Evolutionary conservation across 352 stramenopile species (phyloP), one percentile per base, ranked within the genome.

Genomic region (Lagenidium giganteum): DNA sequence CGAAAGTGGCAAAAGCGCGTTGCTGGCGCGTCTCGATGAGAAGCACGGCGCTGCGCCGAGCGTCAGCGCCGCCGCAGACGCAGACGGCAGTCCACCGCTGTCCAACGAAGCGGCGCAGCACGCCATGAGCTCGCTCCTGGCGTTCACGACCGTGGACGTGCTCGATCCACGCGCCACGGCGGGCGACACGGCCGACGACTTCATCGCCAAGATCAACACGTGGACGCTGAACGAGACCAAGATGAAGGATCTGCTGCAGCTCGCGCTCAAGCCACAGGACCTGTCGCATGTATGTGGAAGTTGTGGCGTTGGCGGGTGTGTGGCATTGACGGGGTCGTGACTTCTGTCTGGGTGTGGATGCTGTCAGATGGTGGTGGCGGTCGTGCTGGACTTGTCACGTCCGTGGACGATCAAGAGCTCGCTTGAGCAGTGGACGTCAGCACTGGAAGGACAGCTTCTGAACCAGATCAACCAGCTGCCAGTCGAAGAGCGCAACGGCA

Each of bases 381-480:
- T 93, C 37, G 73, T 86, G 31, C 29, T 90, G 33, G 81, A 93
- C 57, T 47, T 87, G 30, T 87, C 72, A 30, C 62, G 71, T 21
- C 77, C 75, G 9, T 93, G 81, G 81, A 86, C 75, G 22, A 87
- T 93, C 58, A 89, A 93, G 59, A 76, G 58, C 45, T 70, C 71
- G 28, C 47, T 93, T 35, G 81, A 93, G 23, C 72, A 91, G 61
- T 93, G 81, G 78, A 64, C 79, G 8, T 89, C 74, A n/a, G 63
- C 63, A 14, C 47, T 93, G 27, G 73, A 93, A 44, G 77, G 73
- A 3, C 60, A 84, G 22, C 41, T 93, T 30, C 64, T 89, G 20
- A 52, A 73, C 33, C 79, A 93, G 46, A 86, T 89, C 26, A 87
- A 85, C 29, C 54, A 76, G 42, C 31, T 93, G 33, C 12, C 54